phyloP scores from a whole-genome alignment of 345 rosid genomes.

The Syzygium jambos region DNA sequence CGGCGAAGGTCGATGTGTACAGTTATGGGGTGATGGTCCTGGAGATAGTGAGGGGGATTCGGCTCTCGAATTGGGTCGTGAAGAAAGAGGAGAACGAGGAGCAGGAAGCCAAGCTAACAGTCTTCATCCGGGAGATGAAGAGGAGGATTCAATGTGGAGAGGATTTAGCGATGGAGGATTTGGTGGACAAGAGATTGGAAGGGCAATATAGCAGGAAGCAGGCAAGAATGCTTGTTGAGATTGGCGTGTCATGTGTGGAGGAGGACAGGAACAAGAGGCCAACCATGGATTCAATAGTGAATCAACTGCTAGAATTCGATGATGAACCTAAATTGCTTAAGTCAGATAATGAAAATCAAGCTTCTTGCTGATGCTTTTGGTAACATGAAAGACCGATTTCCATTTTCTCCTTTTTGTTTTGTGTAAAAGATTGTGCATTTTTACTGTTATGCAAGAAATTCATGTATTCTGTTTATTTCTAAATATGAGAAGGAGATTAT shows the following conservation, averaged over 20 bases:
- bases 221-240: constrained; percentile 9
- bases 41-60: constrained; percentile 28
- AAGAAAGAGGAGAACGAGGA: constrained; percentile 3
- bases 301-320: constrained; percentile 11
- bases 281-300: constrained; percentile 22
- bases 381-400: background rate
- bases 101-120: constrained; percentile 21
- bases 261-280: constrained; percentile 29
- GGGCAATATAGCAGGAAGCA: constrained; percentile 17
- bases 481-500: background rate
- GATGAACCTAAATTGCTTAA: background rate
- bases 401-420: background rate
- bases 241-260: constrained; percentile 19
- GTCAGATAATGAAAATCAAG: background rate
- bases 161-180: constrained; percentile 16
- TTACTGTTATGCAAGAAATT: background rate
- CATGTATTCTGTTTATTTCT: no score
- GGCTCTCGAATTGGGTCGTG: constrained; percentile 17
- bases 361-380: background rate
- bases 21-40: constrained; percentile 34
- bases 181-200: constrained; percentile 23
- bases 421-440: background rate
- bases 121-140: constrained; percentile 14
- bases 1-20: constrained; percentile 32
- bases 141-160: constrained; percentile 8